Base-by-base conservation (phyloP, 2,329 filamentous ascomycete species). In the Colletotrichum aenigma region DNA sequence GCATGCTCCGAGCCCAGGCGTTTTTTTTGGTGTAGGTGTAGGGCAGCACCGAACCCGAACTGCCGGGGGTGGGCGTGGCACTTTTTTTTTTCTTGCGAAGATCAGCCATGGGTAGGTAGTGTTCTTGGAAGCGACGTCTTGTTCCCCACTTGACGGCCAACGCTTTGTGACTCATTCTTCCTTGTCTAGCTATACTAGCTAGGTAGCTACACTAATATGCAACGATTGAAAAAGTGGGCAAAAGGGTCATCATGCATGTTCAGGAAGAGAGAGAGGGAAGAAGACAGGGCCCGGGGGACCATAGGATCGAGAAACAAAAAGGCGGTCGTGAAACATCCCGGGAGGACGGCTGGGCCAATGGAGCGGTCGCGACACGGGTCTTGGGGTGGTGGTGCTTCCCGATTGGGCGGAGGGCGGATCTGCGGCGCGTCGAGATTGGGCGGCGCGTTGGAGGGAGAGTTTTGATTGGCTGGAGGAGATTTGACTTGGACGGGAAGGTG, bases 381-480 rank as follows among this genome's bases (percentile, higher is more conserved):
- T 55, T 21, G 18, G 21, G 38, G 10, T 6, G 4, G 32, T 21
- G 12, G 18, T 4, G 36, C 38, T 15, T 62, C 62, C 76, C 76
- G 76, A 76, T 76, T 77, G 76, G 76, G 16, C 52, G 34, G 26
- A 16, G 28, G 18, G 15, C 12, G 28, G 66, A 67, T 68, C 61
- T 36, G 48, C 61, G 74, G 76, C 76, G 76, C 76, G 76, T 74
- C 66, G n/a, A 74, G 76, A 77, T 77, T 77, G 76, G 76, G 58
- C 34, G 68, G 68, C 61, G 75, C 61, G 61, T 64, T 62, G 18
- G 6, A 16, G 62, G 3, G 1, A 0, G n/a, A 3, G 26, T 0
- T 6, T 2, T 34, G 62, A 38, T 28, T 38, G 32, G 30, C 2
- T 1, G 1, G 21, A 2, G 7, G 16, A 12, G 55, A 9, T 16